Evolutionary conservation across 2,329 filamentous ascomycete species (phyloP).

Genomic region (Botrytis squamosa): DNA sequence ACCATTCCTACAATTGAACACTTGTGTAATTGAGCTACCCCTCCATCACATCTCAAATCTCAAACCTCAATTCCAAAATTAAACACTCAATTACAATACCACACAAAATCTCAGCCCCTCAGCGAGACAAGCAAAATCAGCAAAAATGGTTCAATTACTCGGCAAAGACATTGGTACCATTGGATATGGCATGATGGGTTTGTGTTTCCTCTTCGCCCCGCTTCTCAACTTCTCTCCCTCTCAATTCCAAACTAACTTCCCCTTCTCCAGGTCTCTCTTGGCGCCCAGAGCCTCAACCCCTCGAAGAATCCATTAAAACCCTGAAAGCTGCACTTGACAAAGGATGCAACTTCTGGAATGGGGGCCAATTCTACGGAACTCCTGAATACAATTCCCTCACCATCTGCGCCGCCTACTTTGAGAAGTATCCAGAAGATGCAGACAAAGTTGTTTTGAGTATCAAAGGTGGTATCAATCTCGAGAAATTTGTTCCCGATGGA

Average conservation of each 20-base stretch:
- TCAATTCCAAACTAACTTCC: conserved; percentile 4
- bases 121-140: not conserved
- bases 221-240: not conserved
- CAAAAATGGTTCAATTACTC: conserved; percentile 32
- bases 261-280: conserved; percentile 37
- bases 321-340: conserved; percentile 52
- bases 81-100: not conserved
- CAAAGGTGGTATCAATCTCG: conserved; percentile 53
- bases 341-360: conserved; percentile 58
- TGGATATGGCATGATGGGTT: conserved; percentile 35
- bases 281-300: conserved; percentile 38
- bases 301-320: conserved; percentile 53
- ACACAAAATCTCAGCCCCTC: not conserved
- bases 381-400: conserved; percentile 58
- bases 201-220: not conserved
- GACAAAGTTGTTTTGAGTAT: conserved; percentile 60
- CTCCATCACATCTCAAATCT: not conserved
- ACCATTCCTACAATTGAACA: not conserved
- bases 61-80: not conserved
- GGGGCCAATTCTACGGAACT: conserved; percentile 63
- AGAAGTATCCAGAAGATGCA: conserved; percentile 61
- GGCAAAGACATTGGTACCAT: conserved; percentile 34
- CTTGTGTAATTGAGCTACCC: not conserved
- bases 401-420: conserved; percentile 61
- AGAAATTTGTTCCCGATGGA: conserved; percentile 47